These are phyloP conservation scores for Noccaea caerulescens DNA, from an alignment of 345 rosid genomes.

Conservation along the genomic window DNA sequence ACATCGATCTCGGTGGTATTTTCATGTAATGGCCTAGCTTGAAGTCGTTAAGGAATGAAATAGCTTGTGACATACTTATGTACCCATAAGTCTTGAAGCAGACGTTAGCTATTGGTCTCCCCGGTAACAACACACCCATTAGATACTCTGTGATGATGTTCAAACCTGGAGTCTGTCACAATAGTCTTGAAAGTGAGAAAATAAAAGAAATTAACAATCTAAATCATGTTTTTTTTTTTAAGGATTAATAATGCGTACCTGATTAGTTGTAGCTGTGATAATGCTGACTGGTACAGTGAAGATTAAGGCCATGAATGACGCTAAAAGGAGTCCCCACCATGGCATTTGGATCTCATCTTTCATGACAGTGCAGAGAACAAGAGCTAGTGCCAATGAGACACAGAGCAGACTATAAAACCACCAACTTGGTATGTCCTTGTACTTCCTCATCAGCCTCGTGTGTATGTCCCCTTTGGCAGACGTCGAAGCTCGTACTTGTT, in stretches of 20 bases:
- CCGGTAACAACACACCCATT: conserved; percentile 62
- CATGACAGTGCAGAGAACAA: conserved; percentile 56
- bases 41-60: conserved; percentile 61
- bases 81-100: conserved; percentile 61
- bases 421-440: conserved; percentile 61
- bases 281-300: conserved; percentile 65
- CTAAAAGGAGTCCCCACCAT: conserved; percentile 71
- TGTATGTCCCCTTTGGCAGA: conserved; percentile 57
- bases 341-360: conserved; percentile 65
- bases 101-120: conserved; percentile 67
- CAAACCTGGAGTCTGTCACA: conserved; percentile 54
- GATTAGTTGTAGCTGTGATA: conserved; percentile 65
- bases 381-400: conserved; percentile 50
- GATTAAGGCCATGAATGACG: conserved; percentile 52
- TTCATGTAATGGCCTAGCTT: conserved; percentile 70
- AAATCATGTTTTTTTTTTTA: neutral
- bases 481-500: conserved; percentile 56
- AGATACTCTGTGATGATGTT: conserved; percentile 65
- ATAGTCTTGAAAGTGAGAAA: conserved; percentile 4
- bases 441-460: conserved; percentile 66
- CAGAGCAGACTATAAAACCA: conserved; percentile 55
- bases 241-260: conserved; percentile 35
- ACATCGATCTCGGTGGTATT: conserved; percentile 63
- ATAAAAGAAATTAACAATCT: neutral
- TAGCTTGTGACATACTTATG: conserved; percentile 63